Evolutionary conservation across 306 rosid genomes (phyloP), one percentile per base, ranked within the genome.

Genomic region (Trifolium fragiferum): DNA sequence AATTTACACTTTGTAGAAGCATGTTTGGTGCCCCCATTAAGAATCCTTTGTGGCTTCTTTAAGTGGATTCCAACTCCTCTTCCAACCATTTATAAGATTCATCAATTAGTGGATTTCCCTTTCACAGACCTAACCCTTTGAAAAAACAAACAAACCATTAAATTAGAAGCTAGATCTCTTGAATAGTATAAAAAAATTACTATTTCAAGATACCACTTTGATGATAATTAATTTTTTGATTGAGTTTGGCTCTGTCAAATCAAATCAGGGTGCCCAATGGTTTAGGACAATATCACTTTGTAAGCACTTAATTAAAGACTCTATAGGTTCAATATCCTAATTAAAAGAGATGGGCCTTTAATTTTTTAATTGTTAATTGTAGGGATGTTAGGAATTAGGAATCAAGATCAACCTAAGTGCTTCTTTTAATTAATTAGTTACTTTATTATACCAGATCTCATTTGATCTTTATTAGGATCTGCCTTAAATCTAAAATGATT

Each of bases 61-160:
- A 55, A 91, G 97, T 93, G 98, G 98, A 85, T 86, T 91, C 98
- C 98, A 89, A 93, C 98, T 88, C 98, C 91, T 78, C 89, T 60
- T 49, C 80, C 96, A 90, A 89, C 93, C 86, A 86, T 80, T 71
- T 57, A 51, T 74, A 79, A 78, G 82, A 76, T 83, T 81, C 87
- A 78, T 74, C 10, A 41, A 70, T 60, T 87, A 89, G 97, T 91
- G 97, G 93, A 83, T 86, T 86, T 91, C 98, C 87, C 84, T 89
- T 90, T 93, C 93, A 85, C 76, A 38, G 81, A 93, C 94, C 98
- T 82, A 90, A 90, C 90, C 44, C 82, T 43, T 75, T 76, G 76
- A 77, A 87, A 87, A 85, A 59, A 25, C 40, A 84, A 82, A 72
- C 76, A 82, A 83, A 72, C 74, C 84, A 83, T 79, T 86, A 73